Percentiles rank a stretch among this genome's conserved stretches.
phyloP scores from a whole-genome alignment of 2,329 filamentous ascomycete species.

The Lasiodiplodia hormozganensis region DNA sequence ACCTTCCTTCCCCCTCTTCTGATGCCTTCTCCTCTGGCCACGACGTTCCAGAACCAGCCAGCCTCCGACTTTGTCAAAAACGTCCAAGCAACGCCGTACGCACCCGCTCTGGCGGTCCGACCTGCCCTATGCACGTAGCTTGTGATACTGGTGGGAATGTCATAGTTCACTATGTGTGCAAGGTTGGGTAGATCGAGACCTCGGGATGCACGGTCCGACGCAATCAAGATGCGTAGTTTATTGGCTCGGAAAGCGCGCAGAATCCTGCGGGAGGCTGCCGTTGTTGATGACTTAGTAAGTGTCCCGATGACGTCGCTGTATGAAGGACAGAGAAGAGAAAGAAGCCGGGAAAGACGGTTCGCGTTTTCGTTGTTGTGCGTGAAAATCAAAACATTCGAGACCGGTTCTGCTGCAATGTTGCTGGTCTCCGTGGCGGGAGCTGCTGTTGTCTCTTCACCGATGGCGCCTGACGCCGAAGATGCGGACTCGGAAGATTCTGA shows the following conservation, averaged over 20 bases:
- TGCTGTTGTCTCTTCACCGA: constrained; percentile 16
- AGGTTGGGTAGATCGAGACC: constrained; percentile 84
- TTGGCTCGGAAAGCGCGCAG: constrained; percentile 69
- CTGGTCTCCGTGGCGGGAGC: not conserved
- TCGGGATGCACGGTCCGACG: constrained; percentile 90
- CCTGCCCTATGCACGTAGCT: constrained; percentile 93
- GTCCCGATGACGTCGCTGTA: constrained; percentile 68
- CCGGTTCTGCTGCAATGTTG: constrained; percentile 35
- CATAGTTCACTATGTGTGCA: constrained; percentile 91
- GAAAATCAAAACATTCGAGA: constrained; percentile 72
- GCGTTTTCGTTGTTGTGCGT: constrained; percentile 90
- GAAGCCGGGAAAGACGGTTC: constrained; percentile 81
- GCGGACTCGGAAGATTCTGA: constrained; percentile 8
- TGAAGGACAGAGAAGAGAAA: constrained; percentile 69
- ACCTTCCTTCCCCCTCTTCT: constrained; percentile 54
- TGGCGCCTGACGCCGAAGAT: not conserved
- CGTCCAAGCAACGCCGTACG: constrained; percentile 81
- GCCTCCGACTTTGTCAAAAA: constrained; percentile 82
- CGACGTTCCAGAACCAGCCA: constrained; percentile 89
- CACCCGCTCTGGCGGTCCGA: constrained; percentile 83
- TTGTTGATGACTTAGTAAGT: constrained; percentile 80
- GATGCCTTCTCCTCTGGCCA: constrained; percentile 66
- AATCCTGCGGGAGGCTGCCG: constrained; percentile 70
- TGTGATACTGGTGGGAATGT: constrained; percentile 80
- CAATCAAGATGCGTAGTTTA: constrained; percentile 77